Conservation (phyloP, 2,329 filamentous ascomycete genomes). For the Emergomyces africanus region DNA sequence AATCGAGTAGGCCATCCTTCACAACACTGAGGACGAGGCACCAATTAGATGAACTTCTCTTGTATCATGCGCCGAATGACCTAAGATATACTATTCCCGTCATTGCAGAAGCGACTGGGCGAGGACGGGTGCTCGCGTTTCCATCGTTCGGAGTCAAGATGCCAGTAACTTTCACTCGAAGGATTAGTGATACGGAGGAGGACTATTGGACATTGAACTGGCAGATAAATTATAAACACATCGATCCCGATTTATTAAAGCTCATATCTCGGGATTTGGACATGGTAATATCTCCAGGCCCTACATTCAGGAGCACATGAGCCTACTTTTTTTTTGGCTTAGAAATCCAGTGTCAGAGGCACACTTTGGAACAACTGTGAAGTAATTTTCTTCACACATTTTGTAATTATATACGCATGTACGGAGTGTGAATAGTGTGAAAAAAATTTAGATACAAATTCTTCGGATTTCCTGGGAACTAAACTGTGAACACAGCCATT, state of each 20-base stretch:
- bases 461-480: no score
- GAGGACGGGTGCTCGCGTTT: slow-evolving; percentile 8
- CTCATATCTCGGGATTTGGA: background rate
- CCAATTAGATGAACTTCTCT: slow-evolving; percentile 14
- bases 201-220: slow-evolving; percentile 19
- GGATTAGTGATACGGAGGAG: slow-evolving; percentile 6
- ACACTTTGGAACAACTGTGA: background rate
- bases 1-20: background rate
- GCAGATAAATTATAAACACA: slow-evolving; percentile 29
- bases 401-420: background rate
- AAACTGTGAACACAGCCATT: background rate
- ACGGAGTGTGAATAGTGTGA: background rate
- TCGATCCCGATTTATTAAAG: slow-evolving; percentile 17
- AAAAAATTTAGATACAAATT: background rate
- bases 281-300: background rate
- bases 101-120: slow-evolving; percentile 9
- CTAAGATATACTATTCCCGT: slow-evolving; percentile 33
- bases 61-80: slow-evolving; percentile 21
- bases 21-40: background rate
- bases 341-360: background rate
- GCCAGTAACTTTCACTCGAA: slow-evolving; percentile 20
- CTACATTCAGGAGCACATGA: background rate
- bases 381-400: background rate
- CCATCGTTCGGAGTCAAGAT: slow-evolving; percentile 6
- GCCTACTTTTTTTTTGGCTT: background rate